Conservation (phyloP, 78 protist genomes). For the Dictyostelium brefeldianum region DNA sequence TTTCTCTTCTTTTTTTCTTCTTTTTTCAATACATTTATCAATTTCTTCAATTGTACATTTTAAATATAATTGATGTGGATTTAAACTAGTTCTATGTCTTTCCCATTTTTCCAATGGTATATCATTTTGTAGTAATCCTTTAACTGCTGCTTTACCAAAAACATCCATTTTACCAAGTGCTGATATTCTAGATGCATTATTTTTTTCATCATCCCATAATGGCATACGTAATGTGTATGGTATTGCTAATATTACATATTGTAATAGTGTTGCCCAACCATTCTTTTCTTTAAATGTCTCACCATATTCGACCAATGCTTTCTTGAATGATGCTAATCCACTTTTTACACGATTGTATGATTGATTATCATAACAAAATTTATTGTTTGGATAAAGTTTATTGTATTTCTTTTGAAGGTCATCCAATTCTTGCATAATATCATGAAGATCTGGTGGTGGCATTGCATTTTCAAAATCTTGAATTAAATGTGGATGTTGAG, state of each 20-base stretch:
- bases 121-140: slow-evolving; percentile 71
- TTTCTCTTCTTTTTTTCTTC: slow-evolving; percentile 62
- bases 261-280: slow-evolving; percentile 68
- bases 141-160: slow-evolving; percentile 68
- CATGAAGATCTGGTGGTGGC: slow-evolving; percentile 78
- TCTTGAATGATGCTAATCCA: slow-evolving; percentile 61
- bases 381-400: slow-evolving; percentile 71
- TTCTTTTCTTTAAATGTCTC: slow-evolving; percentile 63
- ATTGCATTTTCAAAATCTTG: slow-evolving; percentile 72
- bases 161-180: slow-evolving; percentile 67
- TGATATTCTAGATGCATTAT: slow-evolving; percentile 54
- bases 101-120: slow-evolving; percentile 73
- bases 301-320: slow-evolving; percentile 59
- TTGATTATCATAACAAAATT: slow-evolving; percentile 51
- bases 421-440: slow-evolving; percentile 64
- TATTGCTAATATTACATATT: slow-evolving; percentile 66
- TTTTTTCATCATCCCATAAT: slow-evolving; percentile 76
- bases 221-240: slow-evolving; percentile 74
- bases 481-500: slow-evolving; percentile 28
- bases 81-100: slow-evolving; percentile 30
- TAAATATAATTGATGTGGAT: slow-evolving; percentile 30
- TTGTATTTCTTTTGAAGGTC: slow-evolving; percentile 59
- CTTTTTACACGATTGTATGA: slow-evolving; percentile 70
- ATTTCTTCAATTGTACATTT: slow-evolving; percentile 64
- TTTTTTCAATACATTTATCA: slow-evolving; percentile 65